These are phyloP conservation scores for Blastocladiella britannica DNA, from an alignment of 192 early-diverging fungal species.

Conservation along the genomic window DNA sequence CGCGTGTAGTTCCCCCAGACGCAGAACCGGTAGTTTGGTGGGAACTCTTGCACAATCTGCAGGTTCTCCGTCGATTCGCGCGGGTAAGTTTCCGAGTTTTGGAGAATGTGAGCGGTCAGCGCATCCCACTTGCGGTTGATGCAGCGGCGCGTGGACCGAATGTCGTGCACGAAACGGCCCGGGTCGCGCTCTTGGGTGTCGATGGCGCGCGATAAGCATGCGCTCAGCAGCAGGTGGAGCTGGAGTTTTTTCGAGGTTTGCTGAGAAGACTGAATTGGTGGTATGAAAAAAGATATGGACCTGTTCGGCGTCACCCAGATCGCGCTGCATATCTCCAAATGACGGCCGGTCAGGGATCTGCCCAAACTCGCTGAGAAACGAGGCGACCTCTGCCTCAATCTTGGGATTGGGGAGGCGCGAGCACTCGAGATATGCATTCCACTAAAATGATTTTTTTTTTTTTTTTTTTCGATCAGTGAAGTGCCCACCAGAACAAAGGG, in stretches of 20 bases:
- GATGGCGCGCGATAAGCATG: no score
- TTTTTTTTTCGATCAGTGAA: no score
- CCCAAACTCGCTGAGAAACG: neutral
- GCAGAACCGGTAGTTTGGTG: neutral
- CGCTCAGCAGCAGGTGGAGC: no score
- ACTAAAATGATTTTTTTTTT: neutral
- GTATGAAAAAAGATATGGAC: no score
- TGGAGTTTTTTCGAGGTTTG: no score
- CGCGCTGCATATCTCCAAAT: neutral
- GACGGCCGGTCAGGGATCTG: neutral
- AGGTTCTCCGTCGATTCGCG: neutral
- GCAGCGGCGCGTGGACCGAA: no score
- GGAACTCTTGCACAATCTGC: neutral
- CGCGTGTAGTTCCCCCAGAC: neutral
- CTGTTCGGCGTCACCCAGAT: neutral
- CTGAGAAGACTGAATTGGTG: no score
- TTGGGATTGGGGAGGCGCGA: neutral
- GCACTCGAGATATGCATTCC: neutral
- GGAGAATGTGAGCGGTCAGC: no score
- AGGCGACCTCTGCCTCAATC: neutral
- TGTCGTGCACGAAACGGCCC: no score
- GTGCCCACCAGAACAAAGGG: no score
- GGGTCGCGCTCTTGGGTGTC: no score
- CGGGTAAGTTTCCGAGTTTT: neutral
- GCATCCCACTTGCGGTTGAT: no score